Conservation (phyloP, 306 rosid genomes). For the Vicia villosa region DNA sequence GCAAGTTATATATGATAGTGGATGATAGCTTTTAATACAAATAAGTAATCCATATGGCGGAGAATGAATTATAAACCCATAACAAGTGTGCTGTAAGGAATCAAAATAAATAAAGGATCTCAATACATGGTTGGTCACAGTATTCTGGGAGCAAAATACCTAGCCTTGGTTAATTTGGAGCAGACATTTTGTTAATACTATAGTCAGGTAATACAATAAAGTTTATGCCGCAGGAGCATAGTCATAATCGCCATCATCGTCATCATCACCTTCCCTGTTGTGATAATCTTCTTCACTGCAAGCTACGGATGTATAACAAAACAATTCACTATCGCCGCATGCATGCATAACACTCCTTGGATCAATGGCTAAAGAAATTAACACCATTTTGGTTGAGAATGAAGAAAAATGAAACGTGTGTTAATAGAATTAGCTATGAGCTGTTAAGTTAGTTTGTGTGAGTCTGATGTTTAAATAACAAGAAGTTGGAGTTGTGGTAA, state of each 20-base stretch:
- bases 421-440: neutral
- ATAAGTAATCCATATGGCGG: too few relatives aligned
- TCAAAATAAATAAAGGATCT: too few relatives aligned
- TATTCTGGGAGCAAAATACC: too few relatives aligned
- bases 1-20: too few relatives aligned
- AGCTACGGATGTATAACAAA: neutral
- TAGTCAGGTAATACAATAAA: neutral
- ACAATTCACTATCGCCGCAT: neutral
- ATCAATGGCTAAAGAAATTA: neutral
- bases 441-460: neutral
- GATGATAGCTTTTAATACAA: too few relatives aligned
- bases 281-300: neutral
- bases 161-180: too few relatives aligned
- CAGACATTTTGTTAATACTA: too few relatives aligned
- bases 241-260: neutral
- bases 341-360: neutral
- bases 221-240: neutral
- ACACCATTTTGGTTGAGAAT: neutral
- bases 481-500: neutral
- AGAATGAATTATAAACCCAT: too few relatives aligned
- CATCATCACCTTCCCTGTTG: neutral
- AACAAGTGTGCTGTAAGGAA: too few relatives aligned
- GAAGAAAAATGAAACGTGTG: neutral
- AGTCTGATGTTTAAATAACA: conserved; percentile 19
- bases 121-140: too few relatives aligned